phyloP scores from a whole-genome alignment of 495 filamentous ascomycete species.

The Ramalina peruviana region DNA sequence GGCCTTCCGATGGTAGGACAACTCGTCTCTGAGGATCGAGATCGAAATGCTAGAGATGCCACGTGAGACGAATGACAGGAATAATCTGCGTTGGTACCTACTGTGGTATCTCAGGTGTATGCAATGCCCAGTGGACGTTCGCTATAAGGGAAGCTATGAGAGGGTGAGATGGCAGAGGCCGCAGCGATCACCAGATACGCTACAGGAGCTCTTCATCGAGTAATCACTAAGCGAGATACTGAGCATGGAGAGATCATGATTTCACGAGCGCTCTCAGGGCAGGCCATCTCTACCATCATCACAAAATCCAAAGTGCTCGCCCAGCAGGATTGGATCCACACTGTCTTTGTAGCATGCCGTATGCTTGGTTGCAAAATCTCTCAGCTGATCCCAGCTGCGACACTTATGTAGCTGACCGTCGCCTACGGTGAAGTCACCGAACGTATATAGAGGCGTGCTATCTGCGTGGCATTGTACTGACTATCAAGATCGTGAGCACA shows the following conservation, averaged over 20 bases:
- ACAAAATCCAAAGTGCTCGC: background rate
- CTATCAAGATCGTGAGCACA: background rate
- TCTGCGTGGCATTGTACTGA: slow-evolving; percentile 9
- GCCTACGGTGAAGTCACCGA: slow-evolving; percentile 4
- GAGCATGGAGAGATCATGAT: background rate
- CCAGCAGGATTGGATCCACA: background rate
- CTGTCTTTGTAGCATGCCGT: background rate
- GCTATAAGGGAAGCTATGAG: slow-evolving; percentile 7
- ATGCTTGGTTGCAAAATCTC: background rate
- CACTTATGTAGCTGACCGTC: background rate
- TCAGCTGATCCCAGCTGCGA: background rate
- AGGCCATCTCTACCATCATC: background rate
- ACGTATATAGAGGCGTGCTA: slow-evolving; percentile 11
- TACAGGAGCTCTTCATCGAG: slow-evolving; percentile 10
- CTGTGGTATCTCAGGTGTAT: too few species aligned
- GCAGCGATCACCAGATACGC: too few species aligned
- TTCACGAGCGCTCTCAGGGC: background rate
- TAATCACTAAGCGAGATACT: slow-evolving; percentile 6
- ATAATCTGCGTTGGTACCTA: too few species aligned
- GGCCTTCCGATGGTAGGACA: too few species aligned
- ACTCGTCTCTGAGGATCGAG: too few species aligned
- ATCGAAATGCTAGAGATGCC: too few species aligned
- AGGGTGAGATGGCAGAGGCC: too few species aligned
- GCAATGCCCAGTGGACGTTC: background rate
- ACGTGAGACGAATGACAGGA: too few species aligned